Percentiles rank a stretch among this genome's conserved stretches.
These are phyloP conservation scores for Kernera saxatilis DNA, from an alignment of 345 rosid species.

Conservation along the genomic window DNA sequence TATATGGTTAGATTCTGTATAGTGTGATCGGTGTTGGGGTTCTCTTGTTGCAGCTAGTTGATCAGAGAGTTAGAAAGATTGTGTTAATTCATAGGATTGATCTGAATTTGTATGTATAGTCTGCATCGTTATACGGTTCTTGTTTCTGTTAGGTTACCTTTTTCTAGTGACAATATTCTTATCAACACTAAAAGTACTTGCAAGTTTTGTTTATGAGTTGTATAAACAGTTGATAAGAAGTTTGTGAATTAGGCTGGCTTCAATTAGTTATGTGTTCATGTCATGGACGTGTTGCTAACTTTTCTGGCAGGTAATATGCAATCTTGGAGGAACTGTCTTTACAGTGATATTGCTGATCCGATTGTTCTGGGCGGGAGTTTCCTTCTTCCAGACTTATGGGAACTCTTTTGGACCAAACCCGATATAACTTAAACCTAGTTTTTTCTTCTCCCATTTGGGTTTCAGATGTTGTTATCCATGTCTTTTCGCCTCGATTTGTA, in stretches of 20 bases:
- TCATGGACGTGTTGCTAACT: not conserved
- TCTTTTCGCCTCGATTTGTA: not conserved
- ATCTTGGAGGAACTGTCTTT: slow-evolving; percentile 64
- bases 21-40: not conserved
- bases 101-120: too few relatives aligned
- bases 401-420: slow-evolving; percentile 32
- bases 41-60: not conserved
- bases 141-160: not conserved
- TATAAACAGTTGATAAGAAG: not conserved
- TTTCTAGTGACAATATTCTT: too few relatives aligned
- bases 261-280: not conserved
- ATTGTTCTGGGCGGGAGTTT: slow-evolving; percentile 54
- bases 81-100: not conserved
- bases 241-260: not conserved
- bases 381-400: slow-evolving; percentile 54
- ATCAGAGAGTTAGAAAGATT: not conserved
- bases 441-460: not conserved
- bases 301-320: slow-evolving; percentile 57
- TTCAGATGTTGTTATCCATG: not conserved
- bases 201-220: too few relatives aligned
- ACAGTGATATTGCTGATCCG: slow-evolving; percentile 53
- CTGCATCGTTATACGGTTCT: not conserved
- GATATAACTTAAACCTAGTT: not conserved
- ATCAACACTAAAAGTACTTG: too few relatives aligned
- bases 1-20: not conserved